Evolutionary conservation across 176 grass and related monocot genomes (phyloP).

Genomic region (Bolboschoenus planiculmis): DNA sequence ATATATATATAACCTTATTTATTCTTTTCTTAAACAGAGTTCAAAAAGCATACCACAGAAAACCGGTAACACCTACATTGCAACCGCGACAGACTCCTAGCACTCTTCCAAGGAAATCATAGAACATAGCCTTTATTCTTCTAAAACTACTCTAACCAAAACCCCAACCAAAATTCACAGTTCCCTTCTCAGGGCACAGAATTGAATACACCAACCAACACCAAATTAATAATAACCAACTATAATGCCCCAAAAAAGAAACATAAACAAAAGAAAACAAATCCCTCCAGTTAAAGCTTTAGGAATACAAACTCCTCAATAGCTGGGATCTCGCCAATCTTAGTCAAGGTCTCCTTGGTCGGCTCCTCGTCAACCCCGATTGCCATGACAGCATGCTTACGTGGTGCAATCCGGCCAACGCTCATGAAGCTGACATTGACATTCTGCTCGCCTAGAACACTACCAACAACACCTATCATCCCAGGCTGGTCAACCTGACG

Average conservation of each 20-base stretch:
- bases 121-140: not conserved
- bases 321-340: conserved; percentile 65
- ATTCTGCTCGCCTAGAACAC: conserved; percentile 62
- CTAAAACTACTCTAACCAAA: not conserved
- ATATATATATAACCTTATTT: not conserved
- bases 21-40: not conserved
- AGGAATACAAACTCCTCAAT: conserved; percentile 88
- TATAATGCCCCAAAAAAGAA: not conserved
- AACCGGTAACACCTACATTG: not conserved
- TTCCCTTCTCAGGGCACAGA: not conserved
- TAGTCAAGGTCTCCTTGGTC: conserved; percentile 47
- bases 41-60: not conserved
- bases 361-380: conserved; percentile 77
- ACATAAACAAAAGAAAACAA: not conserved
- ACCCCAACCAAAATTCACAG: conserved; percentile 4
- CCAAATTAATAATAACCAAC: not conserved
- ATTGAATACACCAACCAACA: not conserved
- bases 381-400: conserved; percentile 69
- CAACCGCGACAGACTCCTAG: not conserved
- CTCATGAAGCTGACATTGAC: conserved; percentile 96
- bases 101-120: not conserved
- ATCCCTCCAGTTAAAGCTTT: conserved; percentile 38
- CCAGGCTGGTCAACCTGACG: conserved; percentile 77
- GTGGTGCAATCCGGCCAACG: conserved; percentile 59
- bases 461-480: conserved; percentile 72